Evolutionary conservation across 2,329 filamentous ascomycete species (phyloP).

Genomic region (Alternaria atra): DNA sequence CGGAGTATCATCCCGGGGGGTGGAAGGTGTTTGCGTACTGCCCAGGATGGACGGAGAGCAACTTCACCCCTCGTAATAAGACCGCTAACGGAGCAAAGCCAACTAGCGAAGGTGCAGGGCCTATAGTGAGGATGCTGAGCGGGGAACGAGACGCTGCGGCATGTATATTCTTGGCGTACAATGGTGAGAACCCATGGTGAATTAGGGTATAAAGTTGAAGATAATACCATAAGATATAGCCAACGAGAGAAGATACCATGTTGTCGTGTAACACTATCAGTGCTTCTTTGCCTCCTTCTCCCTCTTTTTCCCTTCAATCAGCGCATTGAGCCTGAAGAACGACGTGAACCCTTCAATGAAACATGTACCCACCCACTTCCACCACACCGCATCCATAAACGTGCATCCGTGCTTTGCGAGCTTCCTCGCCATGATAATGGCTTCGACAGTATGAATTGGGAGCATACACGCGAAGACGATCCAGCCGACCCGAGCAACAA

Average conservation of each 20-base stretch:
- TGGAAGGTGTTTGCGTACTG: not conserved
- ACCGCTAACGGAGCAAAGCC: not conserved
- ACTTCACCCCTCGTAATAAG: not conserved
- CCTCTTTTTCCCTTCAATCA: constrained; percentile 37
- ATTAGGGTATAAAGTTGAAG: not conserved
- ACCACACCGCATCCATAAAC: constrained; percentile 60
- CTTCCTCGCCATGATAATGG: constrained; percentile 58
- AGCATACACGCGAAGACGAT: constrained; percentile 68
- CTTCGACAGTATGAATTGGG: constrained; percentile 72
- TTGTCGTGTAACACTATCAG: constrained; percentile 10
- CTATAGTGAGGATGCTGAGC: not conserved
- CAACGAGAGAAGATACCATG: not conserved
- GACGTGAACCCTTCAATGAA: constrained; percentile 64
- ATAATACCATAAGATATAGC: too few species aligned
- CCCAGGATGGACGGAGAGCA: not conserved
- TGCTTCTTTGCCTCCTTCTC: constrained; percentile 49
- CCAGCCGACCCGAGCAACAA: constrained; percentile 68
- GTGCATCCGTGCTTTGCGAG: constrained; percentile 63
- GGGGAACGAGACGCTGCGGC: not conserved
- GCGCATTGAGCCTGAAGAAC: constrained; percentile 51
- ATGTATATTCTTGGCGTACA: not conserved
- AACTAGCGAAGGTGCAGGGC: not conserved
- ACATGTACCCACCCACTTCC: constrained; percentile 61
- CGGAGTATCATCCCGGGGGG: not conserved
- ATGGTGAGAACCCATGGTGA: not conserved